Evolutionary conservation across 495 filamentous ascomycete genomes (phyloP), one percentile per base, ranked within the genome.

Genomic region (Xylaria curta): DNA sequence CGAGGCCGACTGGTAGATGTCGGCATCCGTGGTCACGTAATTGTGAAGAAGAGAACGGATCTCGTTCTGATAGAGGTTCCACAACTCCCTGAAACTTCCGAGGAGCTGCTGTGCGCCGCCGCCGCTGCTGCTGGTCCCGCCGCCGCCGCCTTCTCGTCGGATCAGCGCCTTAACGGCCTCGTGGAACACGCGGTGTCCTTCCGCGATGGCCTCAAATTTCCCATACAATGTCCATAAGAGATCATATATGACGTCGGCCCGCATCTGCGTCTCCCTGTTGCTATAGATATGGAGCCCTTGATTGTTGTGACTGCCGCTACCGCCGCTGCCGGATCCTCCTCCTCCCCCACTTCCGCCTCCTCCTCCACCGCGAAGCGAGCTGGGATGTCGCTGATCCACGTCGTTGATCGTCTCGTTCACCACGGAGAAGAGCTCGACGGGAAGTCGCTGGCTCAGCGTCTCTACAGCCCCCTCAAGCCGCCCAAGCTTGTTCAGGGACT

Each of bases 331-430:
- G n/a, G 82, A 79, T 65, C 84, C 83, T 38, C 87, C 36, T 36
- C 33, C 33, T 36, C 33, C 33, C 6, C 4, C 28, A 31, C 28
- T 4, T 36, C 33, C 33, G 6, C 33, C 33, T 36, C 33, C 33
- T 36, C 4, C 33, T 36, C 33, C 36, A 8, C 36, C 87, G 36
- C 90, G 82, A 66, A 93, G 77, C 33, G 88, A 89, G 71, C 87
- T 91, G 36, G 94, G 95, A 77, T 98, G 94, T 66, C 94, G 91
- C 76, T 94, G 90, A 76, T 97, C 94, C 68, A 98, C 90, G 78
- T 99, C 96, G 44, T 89, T 90, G 78, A 97, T 97, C 10, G 95
- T 97, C 76, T 95, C 95, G 76, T 97, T 97, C 38, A 98, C 96
- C 7, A 98, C 93, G 9, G 89, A 86, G 82, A 97, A 98, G 3